Percentiles rank a stretch among this genome's conserved stretches.
Conservation (phyloP, 768 basidiomycete genomes). For the Pleurotus djamor region DNA sequence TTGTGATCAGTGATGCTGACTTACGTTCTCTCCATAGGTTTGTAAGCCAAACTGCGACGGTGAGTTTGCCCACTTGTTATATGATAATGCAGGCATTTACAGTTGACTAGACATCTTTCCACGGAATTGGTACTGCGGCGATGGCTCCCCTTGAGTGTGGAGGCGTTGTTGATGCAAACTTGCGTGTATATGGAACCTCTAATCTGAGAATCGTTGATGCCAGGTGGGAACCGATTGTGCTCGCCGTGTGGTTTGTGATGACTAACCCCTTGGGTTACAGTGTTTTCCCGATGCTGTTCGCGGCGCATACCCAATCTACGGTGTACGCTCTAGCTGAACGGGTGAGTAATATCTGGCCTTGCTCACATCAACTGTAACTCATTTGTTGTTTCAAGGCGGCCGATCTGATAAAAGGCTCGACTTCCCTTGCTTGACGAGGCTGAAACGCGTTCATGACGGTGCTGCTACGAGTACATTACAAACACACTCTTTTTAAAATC, state of each 20-base stretch:
- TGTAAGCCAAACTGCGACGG: neutral
- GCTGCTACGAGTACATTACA: too few species aligned
- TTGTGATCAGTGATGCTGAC: neutral
- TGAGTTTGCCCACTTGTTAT: neutral
- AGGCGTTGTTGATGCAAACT: constrained; percentile 37
- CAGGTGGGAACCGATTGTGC: neutral
- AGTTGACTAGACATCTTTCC: neutral
- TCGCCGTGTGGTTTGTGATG: too few species aligned
- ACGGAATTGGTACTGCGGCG: neutral
- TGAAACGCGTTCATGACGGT: too few species aligned
- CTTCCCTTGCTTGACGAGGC: too few species aligned
- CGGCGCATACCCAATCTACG: constrained; percentile 11
- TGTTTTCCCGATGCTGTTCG: constrained; percentile 12
- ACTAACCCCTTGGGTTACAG: neutral
- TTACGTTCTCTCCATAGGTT: neutral
- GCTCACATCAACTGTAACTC: neutral
- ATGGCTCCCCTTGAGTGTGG: neutral
- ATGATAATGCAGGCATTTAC: neutral
- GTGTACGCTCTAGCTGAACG: constrained; percentile 18
- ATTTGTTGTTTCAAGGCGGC: neutral
- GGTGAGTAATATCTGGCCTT: neutral
- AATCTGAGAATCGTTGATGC: constrained; percentile 37
- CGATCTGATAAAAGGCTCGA: neutral
- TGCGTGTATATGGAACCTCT: constrained; percentile 39
- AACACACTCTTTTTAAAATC: too few species aligned